Evolutionary conservation across 495 filamentous ascomycete genomes (phyloP).

Genomic region (Cryomyces minteri): DNA sequence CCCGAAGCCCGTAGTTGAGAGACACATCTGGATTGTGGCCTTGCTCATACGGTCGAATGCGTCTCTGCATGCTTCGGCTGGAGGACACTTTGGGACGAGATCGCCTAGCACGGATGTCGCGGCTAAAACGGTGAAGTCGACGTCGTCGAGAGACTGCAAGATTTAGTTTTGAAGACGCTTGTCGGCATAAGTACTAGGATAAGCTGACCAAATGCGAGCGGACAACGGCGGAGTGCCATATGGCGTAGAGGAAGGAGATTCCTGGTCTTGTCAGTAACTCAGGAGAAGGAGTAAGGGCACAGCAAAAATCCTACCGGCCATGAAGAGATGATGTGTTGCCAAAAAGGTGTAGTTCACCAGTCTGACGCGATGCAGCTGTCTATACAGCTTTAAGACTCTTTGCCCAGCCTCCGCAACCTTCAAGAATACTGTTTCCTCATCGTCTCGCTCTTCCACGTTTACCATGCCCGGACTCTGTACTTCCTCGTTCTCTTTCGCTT

Average conservation of each 20-base stretch:
- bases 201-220: conserved; percentile 58
- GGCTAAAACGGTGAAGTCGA: conserved; percentile 90
- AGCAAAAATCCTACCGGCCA: conserved; percentile 47
- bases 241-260: conserved; percentile 83
- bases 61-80: conserved; percentile 72
- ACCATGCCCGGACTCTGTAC: conserved; percentile 40
- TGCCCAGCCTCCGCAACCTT: conserved; percentile 91
- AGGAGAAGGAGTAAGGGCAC: background rate
- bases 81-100: conserved; percentile 59
- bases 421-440: conserved; percentile 79
- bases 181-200: background rate
- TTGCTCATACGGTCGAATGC: conserved; percentile 92
- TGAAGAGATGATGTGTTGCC: conserved; percentile 94
- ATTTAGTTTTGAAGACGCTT: conserved; percentile 14
- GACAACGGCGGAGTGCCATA: conserved; percentile 88
- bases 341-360: conserved; percentile 93
- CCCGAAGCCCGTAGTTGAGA: conserved; percentile 66
- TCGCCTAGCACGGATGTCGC: conserved; percentile 75
- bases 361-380: conserved; percentile 70
- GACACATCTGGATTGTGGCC: conserved; percentile 82
- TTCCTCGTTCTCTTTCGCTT: conserved; percentile 32
- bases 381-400: conserved; percentile 76
- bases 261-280: conserved; percentile 16
- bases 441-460: conserved; percentile 45
- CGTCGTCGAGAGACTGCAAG: conserved; percentile 71